Conservation (phyloP, 2,329 filamentous ascomycete genomes). For the Fusarium nodosum region DNA sequence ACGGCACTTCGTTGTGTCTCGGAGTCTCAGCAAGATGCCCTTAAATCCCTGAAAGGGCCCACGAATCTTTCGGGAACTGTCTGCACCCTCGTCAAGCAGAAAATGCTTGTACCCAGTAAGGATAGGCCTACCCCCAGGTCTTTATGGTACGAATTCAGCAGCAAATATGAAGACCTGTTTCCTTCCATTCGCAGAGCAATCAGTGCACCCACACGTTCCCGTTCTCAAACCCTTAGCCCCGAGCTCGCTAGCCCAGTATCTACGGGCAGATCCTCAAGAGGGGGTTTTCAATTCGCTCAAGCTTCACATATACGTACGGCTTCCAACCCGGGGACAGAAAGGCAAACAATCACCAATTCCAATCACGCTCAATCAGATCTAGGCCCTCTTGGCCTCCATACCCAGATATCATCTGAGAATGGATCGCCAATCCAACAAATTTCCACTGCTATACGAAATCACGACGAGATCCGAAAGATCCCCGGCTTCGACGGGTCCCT, state of each 20-base stretch:
- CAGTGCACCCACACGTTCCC: not conserved
- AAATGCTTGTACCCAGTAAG: conserved; percentile 14
- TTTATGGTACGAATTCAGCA: conserved; percentile 12
- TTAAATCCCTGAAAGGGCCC: not conserved
- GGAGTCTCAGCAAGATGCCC: conserved; percentile 7
- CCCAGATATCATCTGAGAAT: not conserved
- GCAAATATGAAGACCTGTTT: not conserved
- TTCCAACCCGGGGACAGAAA: not conserved
- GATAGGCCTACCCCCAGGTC: not conserved
- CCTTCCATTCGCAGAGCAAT: not conserved
- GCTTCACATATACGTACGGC: not conserved
- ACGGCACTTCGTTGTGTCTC: conserved; percentile 8
- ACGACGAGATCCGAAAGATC: not conserved
- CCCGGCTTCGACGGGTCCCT: not conserved
- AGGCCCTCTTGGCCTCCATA: not conserved
- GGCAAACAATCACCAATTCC: not conserved
- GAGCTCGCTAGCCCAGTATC: not conserved
- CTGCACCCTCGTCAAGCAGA: conserved; percentile 9
- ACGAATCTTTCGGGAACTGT: conserved; percentile 12
- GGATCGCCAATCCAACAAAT: not conserved
- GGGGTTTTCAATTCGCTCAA: not conserved
- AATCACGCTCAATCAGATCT: not conserved
- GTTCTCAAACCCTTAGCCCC: not conserved
- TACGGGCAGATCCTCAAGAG: not conserved
- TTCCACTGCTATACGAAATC: not conserved